These are phyloP conservation scores for Stagonosporopsis vannaccii DNA, from an alignment of 2,329 filamentous ascomycete species.

Conservation along the genomic window DNA sequence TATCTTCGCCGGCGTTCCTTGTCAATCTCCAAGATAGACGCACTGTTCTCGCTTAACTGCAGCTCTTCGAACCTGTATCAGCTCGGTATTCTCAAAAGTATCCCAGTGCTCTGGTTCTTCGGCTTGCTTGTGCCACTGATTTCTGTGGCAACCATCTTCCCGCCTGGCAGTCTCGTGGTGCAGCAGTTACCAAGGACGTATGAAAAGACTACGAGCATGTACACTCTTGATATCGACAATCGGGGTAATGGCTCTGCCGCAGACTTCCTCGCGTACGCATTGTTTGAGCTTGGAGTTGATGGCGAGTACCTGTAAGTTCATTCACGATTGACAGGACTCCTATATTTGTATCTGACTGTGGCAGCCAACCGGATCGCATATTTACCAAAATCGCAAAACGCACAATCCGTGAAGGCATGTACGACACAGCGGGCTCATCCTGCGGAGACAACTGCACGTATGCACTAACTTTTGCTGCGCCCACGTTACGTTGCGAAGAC, in stretches of 20 bases:
- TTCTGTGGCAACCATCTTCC: not conserved
- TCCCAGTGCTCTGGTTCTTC: not conserved
- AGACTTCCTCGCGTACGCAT: not conserved
- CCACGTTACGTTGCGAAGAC: not conserved
- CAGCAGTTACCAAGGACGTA: not conserved
- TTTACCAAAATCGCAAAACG: not conserved
- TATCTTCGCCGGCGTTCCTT: not conserved
- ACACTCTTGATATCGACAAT: not conserved
- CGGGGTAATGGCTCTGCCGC: not conserved
- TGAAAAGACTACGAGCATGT: not conserved
- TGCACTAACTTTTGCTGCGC: not conserved
- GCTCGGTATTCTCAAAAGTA: not conserved
- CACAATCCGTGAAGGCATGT: not conserved
- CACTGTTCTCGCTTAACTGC: not conserved
- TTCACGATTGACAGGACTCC: not conserved
- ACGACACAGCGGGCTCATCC: not conserved
- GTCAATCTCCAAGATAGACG: not conserved
- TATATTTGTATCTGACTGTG: not conserved
- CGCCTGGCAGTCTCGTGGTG: not conserved
- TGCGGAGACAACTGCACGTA: not conserved
- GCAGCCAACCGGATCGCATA: not conserved
- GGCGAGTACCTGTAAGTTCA: not conserved
- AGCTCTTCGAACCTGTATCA: not conserved
- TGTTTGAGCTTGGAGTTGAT: not conserved
- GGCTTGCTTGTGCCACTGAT: not conserved